These are phyloP conservation scores for Amphicarpaea edgeworthii DNA, from an alignment of 306 rosid species.

Conservation along the genomic window DNA sequence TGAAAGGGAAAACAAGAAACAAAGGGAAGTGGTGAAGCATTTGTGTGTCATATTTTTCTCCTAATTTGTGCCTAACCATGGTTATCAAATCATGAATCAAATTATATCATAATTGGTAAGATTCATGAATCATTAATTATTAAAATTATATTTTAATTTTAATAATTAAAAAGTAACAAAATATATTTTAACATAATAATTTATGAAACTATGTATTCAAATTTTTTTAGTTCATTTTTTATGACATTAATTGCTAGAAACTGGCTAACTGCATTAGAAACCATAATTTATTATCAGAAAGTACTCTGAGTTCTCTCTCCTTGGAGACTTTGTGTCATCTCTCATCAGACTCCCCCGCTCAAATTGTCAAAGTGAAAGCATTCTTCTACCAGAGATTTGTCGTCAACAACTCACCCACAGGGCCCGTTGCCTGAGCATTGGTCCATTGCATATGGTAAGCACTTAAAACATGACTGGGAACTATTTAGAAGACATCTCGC, in stretches of 20 bases:
- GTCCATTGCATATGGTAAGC: not conserved
- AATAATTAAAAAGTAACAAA: not conserved
- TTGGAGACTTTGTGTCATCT: not conserved
- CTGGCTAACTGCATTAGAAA: not conserved
- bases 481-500: not conserved
- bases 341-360: not conserved
- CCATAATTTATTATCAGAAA: not conserved
- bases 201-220: no score
- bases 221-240: not conserved
- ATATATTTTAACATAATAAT: not conserved
- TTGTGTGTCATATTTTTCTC: not conserved
- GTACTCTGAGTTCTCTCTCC: not conserved
- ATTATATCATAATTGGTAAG: not conserved
- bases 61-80: constrained; percentile 3
- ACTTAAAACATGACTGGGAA: not conserved
- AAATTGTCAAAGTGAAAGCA: constrained; percentile 2
- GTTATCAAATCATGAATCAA: not conserved
- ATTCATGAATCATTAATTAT: no score
- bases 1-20: not conserved
- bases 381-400: not conserved
- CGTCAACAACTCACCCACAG: not conserved
- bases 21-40: constrained; percentile 26
- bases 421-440: not conserved
- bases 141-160: not conserved
- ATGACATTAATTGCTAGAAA: not conserved